Evolutionary conservation across 2,329 filamentous ascomycete genomes (phyloP), one percentile per base, ranked within the genome.

Genomic region (Chalara sp.): DNA sequence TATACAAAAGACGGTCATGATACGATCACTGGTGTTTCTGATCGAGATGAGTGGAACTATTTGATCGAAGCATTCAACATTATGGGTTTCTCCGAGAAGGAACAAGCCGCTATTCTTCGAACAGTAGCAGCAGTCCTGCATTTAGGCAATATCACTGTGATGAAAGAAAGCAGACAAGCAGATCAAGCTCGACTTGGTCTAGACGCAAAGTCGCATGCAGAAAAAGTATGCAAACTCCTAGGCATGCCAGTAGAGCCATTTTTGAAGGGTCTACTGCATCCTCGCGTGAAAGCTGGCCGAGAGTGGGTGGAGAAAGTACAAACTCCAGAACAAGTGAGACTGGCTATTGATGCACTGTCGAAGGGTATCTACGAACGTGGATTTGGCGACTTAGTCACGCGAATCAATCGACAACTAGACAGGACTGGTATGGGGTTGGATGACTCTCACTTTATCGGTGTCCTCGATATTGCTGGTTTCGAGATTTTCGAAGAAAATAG

Each of bases 261-360:
- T 58, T 76, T 95, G 8, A 88, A 90, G 65, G 91, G 89, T 0
- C 73, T 99, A 5, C 76, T 99, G 8, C 93, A 97, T 64, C 93
- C 93, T 7, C 88, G 83, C 52, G 95, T 99, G 40, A 96, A 96
- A 69, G 93, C 93, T 41, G 93, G 93, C 21, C 83, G 91, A 48
- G 93, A 99, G 71, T 97, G 92, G 93, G 93, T 99, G 2, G 91
- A 97, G 65, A 99, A 97, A 67, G 91, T 95, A 1, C 93, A 99
- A 66, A 97, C 92, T 1, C 92, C 93, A 0, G 95, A 99, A 58
- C 93, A 99, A 67, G 95, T 96, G 43, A 86, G 89, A 29, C 81
- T 96, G 7, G 81, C 88, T 4, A 80, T 99, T 43, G 90, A 97
- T 69, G 92, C 93, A 12, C 76, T 99, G 12, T 84, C 93, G 6